These are phyloP conservation scores for Blastobotrys persicus DNA, from an alignment of 1,139 yeast species.

Conservation along the genomic window DNA sequence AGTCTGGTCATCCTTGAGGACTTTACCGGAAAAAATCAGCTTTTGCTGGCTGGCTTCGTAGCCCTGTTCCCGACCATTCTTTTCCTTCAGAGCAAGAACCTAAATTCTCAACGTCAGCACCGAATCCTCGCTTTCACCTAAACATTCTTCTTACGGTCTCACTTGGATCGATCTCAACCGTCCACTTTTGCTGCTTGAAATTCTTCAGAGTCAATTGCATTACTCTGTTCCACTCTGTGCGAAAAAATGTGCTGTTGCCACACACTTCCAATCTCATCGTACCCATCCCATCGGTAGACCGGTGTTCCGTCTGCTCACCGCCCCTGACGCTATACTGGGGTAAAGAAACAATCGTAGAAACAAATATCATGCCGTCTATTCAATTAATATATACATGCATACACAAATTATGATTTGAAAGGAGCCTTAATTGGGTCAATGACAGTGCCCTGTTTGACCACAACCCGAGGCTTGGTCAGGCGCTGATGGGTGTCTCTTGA, in stretches of 20 bases:
- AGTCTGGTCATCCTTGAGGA: constrained; percentile 77
- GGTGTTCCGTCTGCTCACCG: too few species aligned
- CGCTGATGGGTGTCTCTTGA: constrained; percentile 83
- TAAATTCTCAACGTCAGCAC: constrained; percentile 23
- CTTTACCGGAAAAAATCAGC: constrained; percentile 90
- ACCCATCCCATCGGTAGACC: neutral
- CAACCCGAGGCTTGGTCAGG: constrained; percentile 82
- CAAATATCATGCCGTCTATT: too few species aligned
- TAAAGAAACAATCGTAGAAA: too few species aligned
- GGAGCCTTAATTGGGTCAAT: constrained; percentile 87
- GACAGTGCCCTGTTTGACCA: constrained; percentile 83
- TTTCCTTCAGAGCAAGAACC: constrained; percentile 70
- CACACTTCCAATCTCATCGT: too few species aligned
- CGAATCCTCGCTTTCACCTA: neutral
- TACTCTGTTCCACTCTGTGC: constrained; percentile 5
- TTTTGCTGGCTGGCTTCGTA: constrained; percentile 77
- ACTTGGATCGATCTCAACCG: constrained; percentile 68
- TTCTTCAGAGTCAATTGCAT: constrained; percentile 89
- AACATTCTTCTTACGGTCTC: constrained; percentile 54
- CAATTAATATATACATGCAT: neutral
- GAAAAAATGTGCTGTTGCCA: neutral
- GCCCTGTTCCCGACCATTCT: constrained; percentile 63
- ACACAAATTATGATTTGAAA: constrained; percentile 34
- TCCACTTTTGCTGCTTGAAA: constrained; percentile 85
- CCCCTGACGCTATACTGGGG: too few species aligned